These are phyloP conservation scores for Neurospora tetraspora DNA, from an alignment of 495 filamentous ascomycete genomes.

Conservation along the genomic window DNA sequence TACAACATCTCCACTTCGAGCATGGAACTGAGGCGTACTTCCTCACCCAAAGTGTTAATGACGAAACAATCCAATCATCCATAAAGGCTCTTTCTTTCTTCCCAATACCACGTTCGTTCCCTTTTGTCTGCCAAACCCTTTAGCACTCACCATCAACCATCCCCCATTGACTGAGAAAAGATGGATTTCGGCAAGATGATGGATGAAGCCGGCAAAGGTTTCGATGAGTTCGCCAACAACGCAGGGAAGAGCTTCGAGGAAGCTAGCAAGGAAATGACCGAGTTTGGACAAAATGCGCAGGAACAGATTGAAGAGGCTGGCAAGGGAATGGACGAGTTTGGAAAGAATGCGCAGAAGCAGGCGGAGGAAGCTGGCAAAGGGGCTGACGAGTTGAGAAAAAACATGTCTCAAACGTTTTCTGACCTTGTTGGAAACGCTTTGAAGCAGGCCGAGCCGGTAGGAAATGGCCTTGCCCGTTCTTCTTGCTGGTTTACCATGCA, in stretches of 20 bases:
- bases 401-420: not conserved
- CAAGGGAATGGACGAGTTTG: not conserved
- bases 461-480: not conserved
- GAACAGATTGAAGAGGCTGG: not conserved
- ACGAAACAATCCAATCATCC: not conserved
- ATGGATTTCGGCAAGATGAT: not conserved
- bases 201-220: not conserved
- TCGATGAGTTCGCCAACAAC: not conserved
- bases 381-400: not conserved
- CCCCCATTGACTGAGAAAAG: not conserved
- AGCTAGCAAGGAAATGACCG: not conserved
- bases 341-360: not conserved
- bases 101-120: not conserved
- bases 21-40: not conserved
- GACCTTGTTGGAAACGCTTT: not conserved
- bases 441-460: not conserved
- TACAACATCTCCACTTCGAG: not conserved
- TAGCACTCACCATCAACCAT: not conserved
- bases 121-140: too few relatives aligned
- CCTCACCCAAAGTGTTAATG: not conserved
- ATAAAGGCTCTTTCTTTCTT: not conserved
- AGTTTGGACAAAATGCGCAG: not conserved
- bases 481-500: not conserved
- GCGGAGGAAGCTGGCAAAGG: not conserved
- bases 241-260: not conserved